phyloP scores from a whole-genome alignment of 2,329 filamentous ascomycete species.

The Pseudogymnoascus sp. region DNA sequence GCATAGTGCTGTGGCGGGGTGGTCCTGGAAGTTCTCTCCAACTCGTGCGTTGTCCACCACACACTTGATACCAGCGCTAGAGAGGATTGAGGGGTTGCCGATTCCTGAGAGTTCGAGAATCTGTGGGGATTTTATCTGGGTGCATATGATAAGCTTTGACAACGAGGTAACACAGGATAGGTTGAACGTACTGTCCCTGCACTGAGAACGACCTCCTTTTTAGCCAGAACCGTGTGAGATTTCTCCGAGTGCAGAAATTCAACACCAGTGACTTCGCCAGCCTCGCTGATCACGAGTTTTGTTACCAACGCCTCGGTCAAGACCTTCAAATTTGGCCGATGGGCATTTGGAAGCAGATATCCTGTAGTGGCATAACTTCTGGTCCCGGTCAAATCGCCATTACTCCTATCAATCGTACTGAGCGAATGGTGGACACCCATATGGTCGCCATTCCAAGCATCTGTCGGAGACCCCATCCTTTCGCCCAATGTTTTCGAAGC shows the following conservation, averaged over 20 bases:
- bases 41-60: constrained; percentile 16
- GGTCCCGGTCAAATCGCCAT: constrained; percentile 13
- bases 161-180: background rate
- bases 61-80: constrained; percentile 16
- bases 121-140: constrained; percentile 23
- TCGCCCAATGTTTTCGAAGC: constrained; percentile 13
- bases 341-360: constrained; percentile 16
- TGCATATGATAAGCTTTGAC: background rate
- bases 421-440: constrained; percentile 11
- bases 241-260: constrained; percentile 18
- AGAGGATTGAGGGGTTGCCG: constrained; percentile 20
- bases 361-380: constrained; percentile 21
- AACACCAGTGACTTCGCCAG: constrained; percentile 18
- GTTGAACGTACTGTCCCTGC: constrained; percentile 20
- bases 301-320: constrained; percentile 78
- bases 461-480: constrained; percentile 12
- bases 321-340: constrained; percentile 58
- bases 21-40: constrained; percentile 21
- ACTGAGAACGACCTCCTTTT: constrained; percentile 27
- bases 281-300: constrained; percentile 47
- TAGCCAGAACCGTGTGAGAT: constrained; percentile 20
- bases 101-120: constrained; percentile 31
- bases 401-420: constrained; percentile 11
- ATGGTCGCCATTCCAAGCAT: constrained; percentile 19
- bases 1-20: constrained; percentile 11